Evolutionary conservation across 2,329 filamentous ascomycete genomes (phyloP), one percentile per base, ranked within the genome.

Genomic region (Calonectria pteridis): DNA sequence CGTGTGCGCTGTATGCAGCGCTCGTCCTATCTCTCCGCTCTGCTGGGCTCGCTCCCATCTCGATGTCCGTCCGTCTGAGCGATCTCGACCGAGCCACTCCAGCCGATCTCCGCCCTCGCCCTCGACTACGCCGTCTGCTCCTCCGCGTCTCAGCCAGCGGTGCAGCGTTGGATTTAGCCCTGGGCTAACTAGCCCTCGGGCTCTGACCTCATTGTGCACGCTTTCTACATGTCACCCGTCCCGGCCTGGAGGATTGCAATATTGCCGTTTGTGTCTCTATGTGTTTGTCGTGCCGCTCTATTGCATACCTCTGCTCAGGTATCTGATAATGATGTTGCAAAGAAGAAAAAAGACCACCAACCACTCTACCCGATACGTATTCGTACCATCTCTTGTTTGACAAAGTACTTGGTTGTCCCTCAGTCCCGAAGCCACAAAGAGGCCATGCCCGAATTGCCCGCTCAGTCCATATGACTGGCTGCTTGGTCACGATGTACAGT

Each of bases 111-210:
- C 55, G 55, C 55, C 55, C 55, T 62, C 23, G 33, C 55, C 55
- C 40, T 49, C 59, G 18, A 63, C 59, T 37, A 46, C 59, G 55
- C 55, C 58, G 33, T 59, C 67, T 50, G 26, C 49, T 58, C 59
- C 14, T 51, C 43, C 50, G n/a, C 49, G 58, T 67, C 65, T 67
- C 65, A 67, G 65, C 51, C 65, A 64, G 46, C 58, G 58, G 58
- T 53, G 67, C 58, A 70, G 67, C 67, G 67, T 70, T 37, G 35
- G 67, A 70, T 70, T 50, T 46, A 51, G 58, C 28, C 35, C 67
- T 70, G 58, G 23, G 20, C 49, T 70, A 62, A 31, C 49, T 49
- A 46, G 16, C 59, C 18, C 37, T 49, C 37, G 29, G 18, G 23
- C 33, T 35, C 26, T 67, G 35, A 26, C 64, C 49, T 40, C 64